Evolutionary conservation across 192 early-diverging fungal genomes (phyloP).

Genomic region (Radiomyces spectabilis): DNA sequence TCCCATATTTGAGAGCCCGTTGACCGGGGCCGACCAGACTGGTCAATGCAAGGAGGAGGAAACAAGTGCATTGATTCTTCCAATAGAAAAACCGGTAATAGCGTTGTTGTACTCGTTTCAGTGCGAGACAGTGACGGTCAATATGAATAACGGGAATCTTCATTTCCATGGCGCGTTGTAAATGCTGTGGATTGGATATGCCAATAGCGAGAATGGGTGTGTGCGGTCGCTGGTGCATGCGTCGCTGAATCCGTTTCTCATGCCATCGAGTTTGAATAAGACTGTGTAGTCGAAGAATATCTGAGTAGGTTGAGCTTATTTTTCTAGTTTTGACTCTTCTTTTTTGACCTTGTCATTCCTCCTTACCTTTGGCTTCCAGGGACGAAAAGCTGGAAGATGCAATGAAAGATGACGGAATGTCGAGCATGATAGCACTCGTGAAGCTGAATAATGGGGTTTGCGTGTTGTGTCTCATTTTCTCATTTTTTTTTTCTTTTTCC

Average conservation of each 20-base stretch:
- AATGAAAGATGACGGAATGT: slow-evolving; percentile 3
- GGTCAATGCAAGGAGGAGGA: no score
- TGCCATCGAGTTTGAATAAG: background rate
- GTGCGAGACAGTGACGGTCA: slow-evolving; percentile 4
- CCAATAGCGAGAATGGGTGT: slow-evolving; percentile 7
- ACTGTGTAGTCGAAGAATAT: background rate
- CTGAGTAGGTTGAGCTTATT: no score
- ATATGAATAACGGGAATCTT: slow-evolving; percentile 16
- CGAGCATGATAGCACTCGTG: background rate
- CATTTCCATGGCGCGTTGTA: background rate
- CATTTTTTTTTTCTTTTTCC: no score
- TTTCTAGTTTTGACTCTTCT: background rate
- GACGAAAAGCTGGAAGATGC: background rate
- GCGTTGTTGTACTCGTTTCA: slow-evolving; percentile 5
- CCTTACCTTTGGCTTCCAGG: slow-evolving; percentile 2
- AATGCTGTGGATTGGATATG: slow-evolving; percentile 17
- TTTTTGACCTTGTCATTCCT: slow-evolving; percentile 1
- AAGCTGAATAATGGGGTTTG: no score
- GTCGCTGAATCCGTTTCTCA: background rate
- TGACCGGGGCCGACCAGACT: no score
- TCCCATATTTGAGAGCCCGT: no score
- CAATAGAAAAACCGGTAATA: background rate
- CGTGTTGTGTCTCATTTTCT: no score
- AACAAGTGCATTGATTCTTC: background rate
- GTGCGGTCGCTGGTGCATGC: background rate